Conservation (phyloP, 306 rosid species). For the Prunus padus region DNA sequence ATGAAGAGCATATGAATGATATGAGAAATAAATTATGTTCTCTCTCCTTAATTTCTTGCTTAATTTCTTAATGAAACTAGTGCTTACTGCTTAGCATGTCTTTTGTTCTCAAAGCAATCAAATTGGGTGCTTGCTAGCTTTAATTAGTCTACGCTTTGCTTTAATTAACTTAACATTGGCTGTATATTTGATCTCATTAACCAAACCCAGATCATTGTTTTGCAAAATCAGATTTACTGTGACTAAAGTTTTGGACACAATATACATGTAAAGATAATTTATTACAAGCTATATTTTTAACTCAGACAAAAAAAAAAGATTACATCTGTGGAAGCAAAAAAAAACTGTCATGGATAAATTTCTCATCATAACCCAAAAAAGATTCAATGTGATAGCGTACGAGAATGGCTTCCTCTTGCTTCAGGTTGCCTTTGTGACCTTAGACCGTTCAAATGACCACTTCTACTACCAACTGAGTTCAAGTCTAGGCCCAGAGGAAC, state of each 20-base stretch:
- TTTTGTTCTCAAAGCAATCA: too few species aligned
- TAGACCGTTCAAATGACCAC: slow-evolving; percentile 71
- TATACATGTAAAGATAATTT: not conserved
- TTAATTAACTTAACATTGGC: too few species aligned
- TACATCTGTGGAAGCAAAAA: not conserved
- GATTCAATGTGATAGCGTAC: slow-evolving; percentile 70
- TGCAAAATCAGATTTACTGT: too few species aligned
- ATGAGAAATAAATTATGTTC: not conserved
- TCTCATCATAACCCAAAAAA: not conserved
- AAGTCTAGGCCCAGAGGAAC: slow-evolving; percentile 62
- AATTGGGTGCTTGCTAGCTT: too few species aligned
- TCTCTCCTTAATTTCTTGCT: not conserved
- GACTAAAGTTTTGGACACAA: not conserved
- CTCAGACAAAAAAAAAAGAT: not conserved
- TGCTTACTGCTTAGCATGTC: not conserved
- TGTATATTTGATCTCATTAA: too few species aligned
- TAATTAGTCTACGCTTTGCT: too few species aligned
- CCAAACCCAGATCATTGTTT: too few species aligned
- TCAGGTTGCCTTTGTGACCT: slow-evolving; percentile 42
- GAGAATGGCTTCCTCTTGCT: slow-evolving; percentile 63
- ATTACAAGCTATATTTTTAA: not conserved
- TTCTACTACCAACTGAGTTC: slow-evolving; percentile 65
- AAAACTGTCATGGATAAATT: not conserved
- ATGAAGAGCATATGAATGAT: not conserved
- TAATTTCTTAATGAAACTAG: not conserved